These are phyloP conservation scores for Aspergillus diversus DNA, from an alignment of 495 filamentous ascomycete species.

Conservation along the genomic window DNA sequence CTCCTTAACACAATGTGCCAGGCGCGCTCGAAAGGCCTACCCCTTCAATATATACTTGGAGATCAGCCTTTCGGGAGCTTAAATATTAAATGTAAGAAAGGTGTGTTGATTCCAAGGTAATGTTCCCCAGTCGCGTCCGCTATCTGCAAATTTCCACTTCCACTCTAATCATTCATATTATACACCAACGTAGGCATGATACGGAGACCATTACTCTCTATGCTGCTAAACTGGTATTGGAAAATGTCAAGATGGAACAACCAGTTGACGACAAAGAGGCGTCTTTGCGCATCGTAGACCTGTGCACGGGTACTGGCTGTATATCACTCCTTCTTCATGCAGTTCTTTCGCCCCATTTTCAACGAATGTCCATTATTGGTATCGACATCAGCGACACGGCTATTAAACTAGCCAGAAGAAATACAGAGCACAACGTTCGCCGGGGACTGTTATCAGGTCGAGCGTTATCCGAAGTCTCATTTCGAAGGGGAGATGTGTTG, in stretches of 20 bases:
- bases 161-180: conserved; percentile 1
- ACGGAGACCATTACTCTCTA: conserved; percentile 70
- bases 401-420: conserved; percentile 61
- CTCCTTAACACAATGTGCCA: conserved; percentile 55
- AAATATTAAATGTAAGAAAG: conserved; percentile 72
- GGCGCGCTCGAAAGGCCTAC: conserved; percentile 64
- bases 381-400: conserved; percentile 53
- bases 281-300: conserved; percentile 69
- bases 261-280: background rate
- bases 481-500: conserved; percentile 61
- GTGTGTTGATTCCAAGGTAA: conserved; percentile 85
- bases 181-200: conserved; percentile 54
- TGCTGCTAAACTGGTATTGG: conserved; percentile 53
- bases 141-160: background rate
- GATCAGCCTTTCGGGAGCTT: conserved; percentile 85
- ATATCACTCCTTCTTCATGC: conserved; percentile 75
- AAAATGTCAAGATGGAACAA: conserved; percentile 12
- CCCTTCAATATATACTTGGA: conserved; percentile 89
- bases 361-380: conserved; percentile 41
- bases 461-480: conserved; percentile 47
- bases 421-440: conserved; percentile 58
- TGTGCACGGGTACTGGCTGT: conserved; percentile 91
- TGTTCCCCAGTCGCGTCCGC: background rate
- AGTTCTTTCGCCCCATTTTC: conserved; percentile 46
- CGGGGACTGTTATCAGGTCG: conserved; percentile 28